These are phyloP conservation scores for Mycosarcoma mackinlayi DNA, from an alignment of 1,284 basidiomycete species.

Conservation along the genomic window DNA sequence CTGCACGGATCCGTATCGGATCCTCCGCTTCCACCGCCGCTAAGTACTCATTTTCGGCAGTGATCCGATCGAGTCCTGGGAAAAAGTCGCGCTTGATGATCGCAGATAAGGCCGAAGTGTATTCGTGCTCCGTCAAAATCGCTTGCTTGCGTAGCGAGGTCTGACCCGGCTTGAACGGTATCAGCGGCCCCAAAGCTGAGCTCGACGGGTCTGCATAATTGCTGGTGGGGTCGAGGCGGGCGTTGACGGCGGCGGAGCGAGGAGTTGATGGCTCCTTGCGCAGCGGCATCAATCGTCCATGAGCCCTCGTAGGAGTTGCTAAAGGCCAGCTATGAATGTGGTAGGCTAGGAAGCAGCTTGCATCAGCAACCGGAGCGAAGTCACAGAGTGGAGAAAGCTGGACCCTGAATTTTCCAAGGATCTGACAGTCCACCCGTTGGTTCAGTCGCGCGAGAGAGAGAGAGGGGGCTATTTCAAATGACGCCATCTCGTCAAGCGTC, in stretches of 20 bases:
- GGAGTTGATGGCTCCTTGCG: conserved; percentile 49
- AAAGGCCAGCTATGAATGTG: background rate
- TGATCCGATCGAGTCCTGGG: conserved; percentile 71
- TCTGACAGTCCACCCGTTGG: conserved; percentile 14
- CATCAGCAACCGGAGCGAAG: no score
- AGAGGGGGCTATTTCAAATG: conserved; percentile 6
- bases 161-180: conserved; percentile 46
- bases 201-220: conserved; percentile 17
- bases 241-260: conserved; percentile 28
- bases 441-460: no score
- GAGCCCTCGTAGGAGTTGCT: background rate
- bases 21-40: conserved; percentile 55
- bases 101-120: conserved; percentile 87
- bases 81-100: conserved; percentile 99
- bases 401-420: conserved; percentile 26
- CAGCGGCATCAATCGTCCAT: conserved; percentile 20
- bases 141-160: conserved; percentile 54
- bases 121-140: conserved; percentile 81
- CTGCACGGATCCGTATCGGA: conserved; percentile 20
- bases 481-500: conserved; percentile 38
- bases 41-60: conserved; percentile 64
- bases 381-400: conserved; percentile 14
- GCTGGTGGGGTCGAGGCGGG: conserved; percentile 5
- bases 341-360: background rate
- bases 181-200: conserved; percentile 21